These are phyloP conservation scores for Emericellopsis atlantica DNA, from an alignment of 2,329 filamentous ascomycete genomes.

Conservation along the genomic window DNA sequence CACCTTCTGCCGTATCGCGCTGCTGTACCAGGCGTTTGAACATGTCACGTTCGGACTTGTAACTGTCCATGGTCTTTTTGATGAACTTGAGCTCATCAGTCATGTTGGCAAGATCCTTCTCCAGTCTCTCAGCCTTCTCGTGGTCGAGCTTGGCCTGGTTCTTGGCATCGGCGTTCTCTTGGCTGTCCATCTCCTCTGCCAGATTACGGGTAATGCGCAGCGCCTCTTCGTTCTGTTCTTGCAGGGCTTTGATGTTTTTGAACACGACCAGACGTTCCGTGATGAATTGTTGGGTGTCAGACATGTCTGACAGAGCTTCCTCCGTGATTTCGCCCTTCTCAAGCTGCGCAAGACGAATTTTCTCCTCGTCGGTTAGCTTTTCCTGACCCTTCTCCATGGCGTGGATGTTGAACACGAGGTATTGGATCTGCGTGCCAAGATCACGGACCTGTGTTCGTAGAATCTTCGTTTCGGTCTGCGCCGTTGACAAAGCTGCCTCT, in stretches of 20 bases:
- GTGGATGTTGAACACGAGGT: slow-evolving; percentile 78
- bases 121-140: slow-evolving; percentile 60
- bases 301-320: slow-evolving; percentile 59
- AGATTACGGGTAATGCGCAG: slow-evolving; percentile 73
- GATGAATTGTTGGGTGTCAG: slow-evolving; percentile 79
- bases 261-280: slow-evolving; percentile 83
- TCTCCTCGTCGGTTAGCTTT: slow-evolving; percentile 58
- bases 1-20: slow-evolving; percentile 50
- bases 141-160: slow-evolving; percentile 50
- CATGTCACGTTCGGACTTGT: slow-evolving; percentile 92
- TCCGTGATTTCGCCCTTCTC: slow-evolving; percentile 65
- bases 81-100: slow-evolving; percentile 78
- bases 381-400: slow-evolving; percentile 69
- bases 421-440: slow-evolving; percentile 78
- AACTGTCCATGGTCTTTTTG: slow-evolving; percentile 76
- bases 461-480: slow-evolving; percentile 60
- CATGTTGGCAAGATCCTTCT: slow-evolving; percentile 60
- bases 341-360: slow-evolving; percentile 62
- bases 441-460: slow-evolving; percentile 80
- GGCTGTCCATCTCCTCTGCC: slow-evolving; percentile 80
- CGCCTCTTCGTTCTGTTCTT: slow-evolving; percentile 78
- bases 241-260: slow-evolving; percentile 71
- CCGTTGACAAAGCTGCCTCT: slow-evolving; percentile 54
- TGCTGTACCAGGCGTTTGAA: slow-evolving; percentile 90
- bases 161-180: slow-evolving; percentile 62